Percentiles rank a stretch among this genome's conserved stretches.
These are phyloP conservation scores for Capronia americana DNA, from an alignment of 2,329 filamentous ascomycete genomes.

Conservation along the genomic window DNA sequence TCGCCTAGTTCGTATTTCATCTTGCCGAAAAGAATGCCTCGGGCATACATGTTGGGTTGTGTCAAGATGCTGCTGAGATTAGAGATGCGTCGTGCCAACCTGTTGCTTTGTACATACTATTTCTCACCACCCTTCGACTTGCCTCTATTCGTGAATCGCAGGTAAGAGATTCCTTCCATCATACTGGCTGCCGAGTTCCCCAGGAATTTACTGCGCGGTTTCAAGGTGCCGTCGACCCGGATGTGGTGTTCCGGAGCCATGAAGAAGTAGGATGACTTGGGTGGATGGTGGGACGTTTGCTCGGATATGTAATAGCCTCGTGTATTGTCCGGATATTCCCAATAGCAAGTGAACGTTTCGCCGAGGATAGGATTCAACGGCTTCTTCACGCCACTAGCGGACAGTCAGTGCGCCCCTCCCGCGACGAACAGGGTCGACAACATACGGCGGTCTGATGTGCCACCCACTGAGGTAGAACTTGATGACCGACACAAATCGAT, in stretches of 20 bases:
- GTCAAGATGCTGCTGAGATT: conserved; percentile 73
- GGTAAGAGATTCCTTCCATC: conserved; percentile 94
- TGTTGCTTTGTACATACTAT: conserved; percentile 70
- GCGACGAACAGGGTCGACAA: conserved; percentile 37
- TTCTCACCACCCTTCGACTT: conserved; percentile 72
- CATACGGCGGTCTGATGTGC: conserved; percentile 97
- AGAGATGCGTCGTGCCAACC: conserved; percentile 8
- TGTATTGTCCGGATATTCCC: conserved; percentile 85
- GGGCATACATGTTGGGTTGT: conserved; percentile 98
- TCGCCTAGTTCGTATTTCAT: conserved; percentile 95
- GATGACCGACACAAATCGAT: conserved; percentile 91
- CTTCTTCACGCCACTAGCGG: conserved; percentile 87
- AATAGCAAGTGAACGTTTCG: conserved; percentile 93
- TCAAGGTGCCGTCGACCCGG: conserved; percentile 92
- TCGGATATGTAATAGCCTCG: conserved; percentile 95
- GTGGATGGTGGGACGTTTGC: conserved; percentile 97
- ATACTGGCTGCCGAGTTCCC: conserved; percentile 97
- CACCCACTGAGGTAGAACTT: conserved; percentile 98
- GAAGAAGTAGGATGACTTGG: conserved; percentile 99
- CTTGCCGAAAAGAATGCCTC: conserved; percentile 95
- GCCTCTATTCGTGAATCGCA: conserved; percentile 81
- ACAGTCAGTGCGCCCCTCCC: conserved; percentile 30
- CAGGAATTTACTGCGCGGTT: conserved; percentile 91
- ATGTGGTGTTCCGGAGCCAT: conserved; percentile 94
- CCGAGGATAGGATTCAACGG: conserved; percentile 95